Evolutionary conservation across 805 yeast genomes (phyloP).

Genomic region (Metschnikowia similis): DNA sequence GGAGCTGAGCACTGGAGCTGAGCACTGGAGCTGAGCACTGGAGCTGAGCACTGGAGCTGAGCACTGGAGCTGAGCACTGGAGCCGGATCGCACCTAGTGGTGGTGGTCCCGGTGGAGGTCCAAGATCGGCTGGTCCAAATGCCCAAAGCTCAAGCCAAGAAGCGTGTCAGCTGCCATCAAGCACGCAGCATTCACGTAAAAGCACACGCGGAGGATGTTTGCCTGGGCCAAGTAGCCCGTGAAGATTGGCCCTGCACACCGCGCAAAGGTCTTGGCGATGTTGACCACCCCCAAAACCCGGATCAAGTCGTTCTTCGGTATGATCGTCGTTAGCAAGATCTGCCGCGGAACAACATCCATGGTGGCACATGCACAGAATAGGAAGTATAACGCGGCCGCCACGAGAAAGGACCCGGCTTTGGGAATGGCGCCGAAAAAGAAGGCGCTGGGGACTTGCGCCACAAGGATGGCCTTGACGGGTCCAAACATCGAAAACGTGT

Average conservation of each 20-base stretch:
- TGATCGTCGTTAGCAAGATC: slow-evolving; percentile 64
- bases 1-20: too few species aligned
- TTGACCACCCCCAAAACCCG: slow-evolving; percentile 82
- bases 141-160: slow-evolving; percentile 39
- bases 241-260: slow-evolving; percentile 75
- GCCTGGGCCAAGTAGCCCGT: slow-evolving; percentile 69
- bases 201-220: slow-evolving; percentile 46
- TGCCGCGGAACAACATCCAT: slow-evolving; percentile 95
- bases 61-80: too few species aligned
- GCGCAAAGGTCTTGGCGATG: slow-evolving; percentile 78
- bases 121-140: slow-evolving; percentile 34
- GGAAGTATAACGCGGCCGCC: slow-evolving; percentile 54
- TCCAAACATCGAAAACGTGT: slow-evolving; percentile 61
- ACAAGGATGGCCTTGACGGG: slow-evolving; percentile 72
- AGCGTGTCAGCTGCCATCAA: slow-evolving; percentile 48
- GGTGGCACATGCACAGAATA: slow-evolving; percentile 48
- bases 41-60: too few species aligned
- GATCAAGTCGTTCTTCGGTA: slow-evolving; percentile 61
- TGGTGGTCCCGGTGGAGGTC: slow-evolving; percentile 1
- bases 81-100: too few species aligned
- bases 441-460: slow-evolving; percentile 76
- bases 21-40: too few species aligned
- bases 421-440: slow-evolving; percentile 47
- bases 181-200: slow-evolving; percentile 47
- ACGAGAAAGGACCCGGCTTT: slow-evolving; percentile 25